Evolutionary conservation across 331 rosid genomes (phyloP), one percentile per base, ranked within the genome.

Genomic region (Rhamnella rubrinervis): DNA sequence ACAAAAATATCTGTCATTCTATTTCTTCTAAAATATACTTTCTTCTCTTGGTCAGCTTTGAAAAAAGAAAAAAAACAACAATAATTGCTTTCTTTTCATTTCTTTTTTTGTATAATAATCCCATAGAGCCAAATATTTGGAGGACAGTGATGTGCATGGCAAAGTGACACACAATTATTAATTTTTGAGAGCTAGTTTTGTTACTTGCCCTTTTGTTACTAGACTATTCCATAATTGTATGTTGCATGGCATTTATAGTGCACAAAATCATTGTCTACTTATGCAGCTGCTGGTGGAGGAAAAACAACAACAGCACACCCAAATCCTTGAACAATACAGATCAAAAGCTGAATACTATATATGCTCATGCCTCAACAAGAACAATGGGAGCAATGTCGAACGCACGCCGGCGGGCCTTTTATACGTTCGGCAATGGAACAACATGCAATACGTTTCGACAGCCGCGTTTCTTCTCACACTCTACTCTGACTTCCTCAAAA

Each of bases 391-490:
- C 82, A 78, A 82, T 8, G 92, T 89, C 31, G 90, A 89, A 28
- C 65, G 81, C 38, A 95, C 99, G 7, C 93, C 99, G 4, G 96
- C 86, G 3, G 99, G 99, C 7, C 75, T 95, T 47, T 59, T 95
- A 2, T 89, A 81, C 67, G 17, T 89, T 56, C 70, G 99, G 37
- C 93, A 87, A 39, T 95, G 99, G 99, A 95, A 95, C 84, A 95
- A 91, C 87, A 91, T 95, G 97, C 99, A 95, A 61, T 89, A 95
- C 56, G 97, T 95, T 63, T 83, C 99, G 31, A 86, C 97, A 6
- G 91, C 99, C 10, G 40, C 99, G 2, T 95, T 91, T 63, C 78
- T 95, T 5, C 96, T 95, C 60, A 83, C 96, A 28, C 14, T 82
- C 14, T 91, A 85, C 72, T 85, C 99, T 1, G 96, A 95, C 18